A percentile compares a stretch with the other conserved stretches of the same genome.
These are phyloP conservation scores for Sanghuangporus sanghuang DNA, from an alignment of 1,284 basidiomycete species.

Conservation along the genomic window DNA sequence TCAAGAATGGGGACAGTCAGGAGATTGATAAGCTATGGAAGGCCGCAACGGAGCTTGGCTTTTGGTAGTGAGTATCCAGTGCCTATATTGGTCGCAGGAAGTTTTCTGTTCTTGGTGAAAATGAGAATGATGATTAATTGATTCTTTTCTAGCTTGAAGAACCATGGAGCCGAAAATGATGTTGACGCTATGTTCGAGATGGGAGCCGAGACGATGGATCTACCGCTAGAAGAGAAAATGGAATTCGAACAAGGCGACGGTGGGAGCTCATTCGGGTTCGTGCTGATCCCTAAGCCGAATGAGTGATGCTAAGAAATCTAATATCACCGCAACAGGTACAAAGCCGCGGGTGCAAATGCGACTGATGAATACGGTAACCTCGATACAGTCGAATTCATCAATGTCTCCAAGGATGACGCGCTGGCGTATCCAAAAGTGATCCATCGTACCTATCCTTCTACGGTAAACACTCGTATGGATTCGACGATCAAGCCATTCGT, in stretches of 20 bases:
- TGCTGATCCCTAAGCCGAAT: not conserved
- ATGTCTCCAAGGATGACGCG: constrained; percentile 62
- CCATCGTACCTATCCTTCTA: constrained; percentile 49
- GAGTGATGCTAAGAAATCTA: not conserved
- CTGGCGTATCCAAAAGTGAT: constrained; percentile 47
- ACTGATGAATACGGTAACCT: constrained; percentile 52
- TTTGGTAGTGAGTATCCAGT: constrained; percentile 45
- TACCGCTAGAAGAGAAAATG: constrained; percentile 60
- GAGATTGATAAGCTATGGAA: constrained; percentile 46
- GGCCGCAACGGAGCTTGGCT: constrained; percentile 45
- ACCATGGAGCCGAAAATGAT: constrained; percentile 52
- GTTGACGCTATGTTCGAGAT: constrained; percentile 56
- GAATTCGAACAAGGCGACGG: constrained; percentile 61
- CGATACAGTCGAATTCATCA: constrained; percentile 63
- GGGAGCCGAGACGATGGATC: constrained; percentile 49
- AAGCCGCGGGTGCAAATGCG: constrained; percentile 56
- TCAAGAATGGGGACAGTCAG: constrained; percentile 31
- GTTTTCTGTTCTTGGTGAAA: not conserved
- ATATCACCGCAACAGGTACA: constrained; percentile 41
- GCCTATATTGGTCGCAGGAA: not conserved
- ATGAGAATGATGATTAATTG: not conserved
- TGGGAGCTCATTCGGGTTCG: constrained; percentile 57
- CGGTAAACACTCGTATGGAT: constrained; percentile 47
- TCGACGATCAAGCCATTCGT: constrained; percentile 49
- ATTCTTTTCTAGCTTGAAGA: constrained; percentile 42